Evolutionary conservation across 2,329 filamentous ascomycete species (phyloP).

Genomic region (Thielaviopsis euricoi): DNA sequence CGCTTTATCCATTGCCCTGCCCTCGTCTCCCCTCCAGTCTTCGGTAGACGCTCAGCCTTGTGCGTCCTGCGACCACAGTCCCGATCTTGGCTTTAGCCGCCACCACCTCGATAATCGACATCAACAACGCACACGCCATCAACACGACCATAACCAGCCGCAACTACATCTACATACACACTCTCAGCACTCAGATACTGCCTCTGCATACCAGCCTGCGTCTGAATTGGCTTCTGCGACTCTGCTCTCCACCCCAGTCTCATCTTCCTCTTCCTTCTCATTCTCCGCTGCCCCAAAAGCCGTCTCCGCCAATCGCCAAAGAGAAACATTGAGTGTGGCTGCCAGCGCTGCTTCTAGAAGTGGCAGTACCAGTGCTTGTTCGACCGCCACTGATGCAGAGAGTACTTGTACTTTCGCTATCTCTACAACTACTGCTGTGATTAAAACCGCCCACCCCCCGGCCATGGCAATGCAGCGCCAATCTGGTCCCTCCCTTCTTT

Average conservation of each 20-base stretch:
- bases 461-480: constrained; percentile 24
- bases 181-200: neutral
- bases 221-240: neutral
- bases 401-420: neutral
- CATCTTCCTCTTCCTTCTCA: neutral
- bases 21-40: neutral
- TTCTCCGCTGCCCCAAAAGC: neutral
- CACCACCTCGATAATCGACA: neutral
- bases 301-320: neutral
- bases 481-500: constrained; percentile 37
- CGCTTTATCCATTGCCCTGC: neutral
- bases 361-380: neutral
- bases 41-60: neutral
- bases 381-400: neutral
- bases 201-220: neutral
- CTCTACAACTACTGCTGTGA: neutral
- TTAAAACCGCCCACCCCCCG: constrained; percentile 28
- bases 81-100: neutral
- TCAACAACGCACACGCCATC: neutral
- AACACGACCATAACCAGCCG: neutral
- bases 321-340: neutral
- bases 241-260: neutral
- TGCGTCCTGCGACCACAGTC: neutral
- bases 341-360: neutral
- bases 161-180: neutral